Conservation (phyloP, 352 stramenopile species). For the Phytophthora podocarpi region DNA sequence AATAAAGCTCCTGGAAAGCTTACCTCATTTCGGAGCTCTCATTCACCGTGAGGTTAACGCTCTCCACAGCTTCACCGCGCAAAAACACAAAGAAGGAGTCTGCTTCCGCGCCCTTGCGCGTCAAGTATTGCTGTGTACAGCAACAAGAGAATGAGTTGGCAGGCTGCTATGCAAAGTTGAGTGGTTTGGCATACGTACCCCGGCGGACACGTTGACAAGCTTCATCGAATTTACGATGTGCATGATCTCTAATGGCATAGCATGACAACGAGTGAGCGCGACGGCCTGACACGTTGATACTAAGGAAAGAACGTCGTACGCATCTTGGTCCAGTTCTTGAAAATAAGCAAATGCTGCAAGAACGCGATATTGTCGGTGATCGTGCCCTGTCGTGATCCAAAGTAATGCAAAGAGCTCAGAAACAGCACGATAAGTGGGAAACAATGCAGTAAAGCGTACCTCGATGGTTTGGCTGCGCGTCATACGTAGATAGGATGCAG, state of each 20-base stretch:
- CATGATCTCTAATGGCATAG: slow-evolving; percentile 81
- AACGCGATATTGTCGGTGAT: slow-evolving; percentile 88
- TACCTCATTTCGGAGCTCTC: slow-evolving; percentile 65
- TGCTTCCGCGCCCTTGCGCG: slow-evolving; percentile 71
- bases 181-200: slow-evolving; percentile 31
- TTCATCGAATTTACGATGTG: slow-evolving; percentile 88
- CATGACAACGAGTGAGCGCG: too few relatives aligned
- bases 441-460: slow-evolving; percentile 17
- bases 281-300: background rate
- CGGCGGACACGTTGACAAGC: slow-evolving; percentile 58
- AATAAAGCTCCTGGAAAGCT: background rate
- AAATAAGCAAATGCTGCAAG: slow-evolving; percentile 79
- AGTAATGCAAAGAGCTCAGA: background rate
- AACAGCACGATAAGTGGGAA: background rate
- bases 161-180: background rate
- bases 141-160: slow-evolving; percentile 3
- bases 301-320: slow-evolving; percentile 39
- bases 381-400: slow-evolving; percentile 49
- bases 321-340: slow-evolving; percentile 86
- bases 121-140: slow-evolving; percentile 71
- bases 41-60: slow-evolving; percentile 65
- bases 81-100: slow-evolving; percentile 84
- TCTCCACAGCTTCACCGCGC: slow-evolving; percentile 73
- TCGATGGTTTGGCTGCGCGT: slow-evolving; percentile 82
- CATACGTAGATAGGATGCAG: slow-evolving; percentile 81